phyloP scores from a whole-genome alignment of 2,329 filamentous ascomycete genomes.

The Ramularia endophylla region DNA sequence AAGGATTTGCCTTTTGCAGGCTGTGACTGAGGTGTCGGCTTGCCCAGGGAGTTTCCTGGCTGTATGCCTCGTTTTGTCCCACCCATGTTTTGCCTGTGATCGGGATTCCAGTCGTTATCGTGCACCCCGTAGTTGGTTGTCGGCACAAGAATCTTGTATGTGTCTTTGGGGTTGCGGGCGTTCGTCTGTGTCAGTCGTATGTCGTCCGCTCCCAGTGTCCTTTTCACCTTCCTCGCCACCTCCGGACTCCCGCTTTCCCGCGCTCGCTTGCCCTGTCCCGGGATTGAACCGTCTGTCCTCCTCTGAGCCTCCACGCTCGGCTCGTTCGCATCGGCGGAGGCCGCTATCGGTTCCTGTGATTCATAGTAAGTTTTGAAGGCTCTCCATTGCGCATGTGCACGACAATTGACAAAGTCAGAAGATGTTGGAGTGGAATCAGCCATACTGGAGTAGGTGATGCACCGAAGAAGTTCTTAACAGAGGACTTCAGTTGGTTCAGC shows the following conservation, averaged over 20 bases:
- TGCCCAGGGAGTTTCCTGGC: constrained; percentile 1
- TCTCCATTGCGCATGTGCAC: no score
- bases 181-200: no score
- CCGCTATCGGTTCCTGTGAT: not conserved
- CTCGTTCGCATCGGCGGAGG: not conserved
- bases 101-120: constrained; percentile 1
- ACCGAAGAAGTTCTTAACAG: no score
- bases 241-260: not conserved
- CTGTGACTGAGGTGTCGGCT: constrained; percentile 7
- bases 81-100: not conserved
- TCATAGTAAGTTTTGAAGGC: no score
- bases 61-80: not conserved
- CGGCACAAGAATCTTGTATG: no score
- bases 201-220: not conserved
- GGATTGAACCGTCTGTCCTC: not conserved
- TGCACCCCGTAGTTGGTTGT: not conserved
- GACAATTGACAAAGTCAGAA: no score
- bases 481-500: no score
- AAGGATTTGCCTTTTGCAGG: no score
- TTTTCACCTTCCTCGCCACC: not conserved
- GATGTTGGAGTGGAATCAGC: no score
- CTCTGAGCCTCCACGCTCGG: not conserved
- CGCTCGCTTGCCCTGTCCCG: not conserved
- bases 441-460: no score
- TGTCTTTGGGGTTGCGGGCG: no score